phyloP scores from a whole-genome alignment of 139 green algal species.

The Coccomyxa sp. region DNA sequence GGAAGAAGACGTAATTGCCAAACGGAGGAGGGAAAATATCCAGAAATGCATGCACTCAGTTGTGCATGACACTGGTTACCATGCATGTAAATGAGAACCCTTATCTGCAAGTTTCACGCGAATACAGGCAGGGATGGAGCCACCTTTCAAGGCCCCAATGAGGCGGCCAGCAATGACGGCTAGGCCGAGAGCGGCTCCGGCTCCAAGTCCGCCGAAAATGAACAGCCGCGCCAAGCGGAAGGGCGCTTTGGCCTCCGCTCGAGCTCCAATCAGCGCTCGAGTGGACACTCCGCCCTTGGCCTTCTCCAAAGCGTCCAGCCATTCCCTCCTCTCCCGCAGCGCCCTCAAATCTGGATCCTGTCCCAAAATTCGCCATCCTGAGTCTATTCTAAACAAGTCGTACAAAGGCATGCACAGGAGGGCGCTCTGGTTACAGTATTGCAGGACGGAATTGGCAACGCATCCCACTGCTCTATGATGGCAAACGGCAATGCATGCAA shows the following conservation, averaged over 20 bases:
- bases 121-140: too few species aligned
- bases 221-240: slow-evolving; percentile 79
- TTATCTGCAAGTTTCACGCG: too few species aligned
- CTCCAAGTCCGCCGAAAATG: slow-evolving; percentile 64
- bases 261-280: not conserved
- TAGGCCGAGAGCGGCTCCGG: slow-evolving; percentile 69
- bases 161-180: slow-evolving; percentile 70
- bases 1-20: not conserved
- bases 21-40: not conserved
- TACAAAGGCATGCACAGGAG: too few species aligned
- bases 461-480: not conserved
- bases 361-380: slow-evolving; percentile 3
- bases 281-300: slow-evolving; percentile 41
- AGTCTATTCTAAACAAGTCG: slow-evolving; percentile 10
- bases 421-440: not conserved
- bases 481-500: not conserved
- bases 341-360: slow-evolving; percentile 75
- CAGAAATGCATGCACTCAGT: not conserved
- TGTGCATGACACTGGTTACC: too few species aligned
- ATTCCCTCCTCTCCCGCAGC: slow-evolving; percentile 82
- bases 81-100: too few species aligned
- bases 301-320: slow-evolving; percentile 58
- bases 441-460: not conserved
- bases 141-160: slow-evolving; percentile 51
- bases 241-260: slow-evolving; percentile 56